A percentile compares a stretch with the other conserved stretches of the same genome.
Conservation (phyloP, 495 filamentous ascomycete species). For the Astrocystis sublimbata region DNA sequence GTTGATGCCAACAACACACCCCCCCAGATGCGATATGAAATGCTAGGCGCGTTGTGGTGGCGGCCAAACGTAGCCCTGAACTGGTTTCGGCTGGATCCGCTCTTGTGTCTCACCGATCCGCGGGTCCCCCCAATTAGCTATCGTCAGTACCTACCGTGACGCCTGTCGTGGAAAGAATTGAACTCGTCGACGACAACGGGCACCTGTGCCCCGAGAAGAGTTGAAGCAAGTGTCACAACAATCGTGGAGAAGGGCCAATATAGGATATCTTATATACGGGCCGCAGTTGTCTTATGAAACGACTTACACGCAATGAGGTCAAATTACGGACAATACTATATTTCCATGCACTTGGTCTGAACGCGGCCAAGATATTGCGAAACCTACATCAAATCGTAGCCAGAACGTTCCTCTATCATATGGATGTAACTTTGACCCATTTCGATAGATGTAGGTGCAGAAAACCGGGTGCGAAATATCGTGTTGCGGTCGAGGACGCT, state of each 20-base stretch:
- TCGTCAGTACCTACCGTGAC: conserved; percentile 16
- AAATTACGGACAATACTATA: conserved; percentile 16
- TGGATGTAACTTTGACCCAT: conserved; percentile 2
- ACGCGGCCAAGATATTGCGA: conserved; percentile 2
- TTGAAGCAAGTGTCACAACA: background rate
- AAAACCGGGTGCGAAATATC: conserved; percentile 2
- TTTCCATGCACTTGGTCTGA: conserved; percentile 26
- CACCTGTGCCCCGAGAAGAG: background rate
- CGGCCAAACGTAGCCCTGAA: conserved; percentile 25
- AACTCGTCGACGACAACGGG: background rate
- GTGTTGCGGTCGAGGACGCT: conserved; percentile 32
- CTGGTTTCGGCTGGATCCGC: conserved; percentile 28
- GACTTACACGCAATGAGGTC: conserved; percentile 28
- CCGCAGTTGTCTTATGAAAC: conserved; percentile 11
- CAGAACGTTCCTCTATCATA: conserved; percentile 13
- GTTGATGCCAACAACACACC: background rate
- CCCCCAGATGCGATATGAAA: conserved; percentile 20
- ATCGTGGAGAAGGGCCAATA: background rate
- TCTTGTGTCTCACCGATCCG: conserved; percentile 31
- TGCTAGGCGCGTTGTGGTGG: conserved; percentile 26
- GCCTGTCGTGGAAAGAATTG: conserved; percentile 2
- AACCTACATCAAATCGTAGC: conserved; percentile 11
- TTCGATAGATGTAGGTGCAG: conserved; percentile 19
- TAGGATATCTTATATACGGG: conserved; percentile 15
- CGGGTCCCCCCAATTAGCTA: conserved; percentile 23